These are phyloP conservation scores for Pythium dissotocum DNA, from an alignment of 352 stramenopile genomes.

Conservation along the genomic window DNA sequence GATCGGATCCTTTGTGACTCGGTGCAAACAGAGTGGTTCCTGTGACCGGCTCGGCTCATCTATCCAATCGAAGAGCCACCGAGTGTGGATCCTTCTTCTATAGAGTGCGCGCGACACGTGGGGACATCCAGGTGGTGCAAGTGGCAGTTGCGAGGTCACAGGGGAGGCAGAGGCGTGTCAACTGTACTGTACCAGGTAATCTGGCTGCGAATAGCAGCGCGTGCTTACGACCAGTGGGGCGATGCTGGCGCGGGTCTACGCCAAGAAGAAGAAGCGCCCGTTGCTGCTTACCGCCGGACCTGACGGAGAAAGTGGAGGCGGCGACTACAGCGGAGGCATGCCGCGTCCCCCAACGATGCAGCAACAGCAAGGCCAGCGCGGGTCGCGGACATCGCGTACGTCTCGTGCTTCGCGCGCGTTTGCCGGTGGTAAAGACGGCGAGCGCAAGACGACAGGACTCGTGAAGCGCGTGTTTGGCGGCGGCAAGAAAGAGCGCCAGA, in stretches of 20 bases:
- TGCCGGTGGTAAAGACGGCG: conserved; percentile 2
- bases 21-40: not conserved
- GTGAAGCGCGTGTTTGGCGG: conserved; percentile 26
- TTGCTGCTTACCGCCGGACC: conserved; percentile 4
- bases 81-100: not conserved
- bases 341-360: conserved; percentile 15
- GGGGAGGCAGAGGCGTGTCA: not conserved
- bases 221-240: not conserved
- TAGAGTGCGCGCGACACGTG: conserved; percentile 1
- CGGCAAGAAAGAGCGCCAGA: conserved; percentile 12
- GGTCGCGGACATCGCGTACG: conserved; percentile 6
- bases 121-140: not conserved
- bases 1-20: too few species aligned
- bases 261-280: conserved; percentile 29
- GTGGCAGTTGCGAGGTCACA: not conserved
- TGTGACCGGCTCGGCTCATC: not conserved
- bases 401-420: conserved; percentile 19
- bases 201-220: not conserved
- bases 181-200: too few species aligned
- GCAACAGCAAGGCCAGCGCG: not conserved
- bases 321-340: conserved; percentile 10
- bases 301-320: conserved; percentile 1
- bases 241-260: conserved; percentile 21
- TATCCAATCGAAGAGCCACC: not conserved
- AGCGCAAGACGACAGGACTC: conserved; percentile 11